Evolutionary conservation across 1,139 yeast species (phyloP).

Genomic region (Suhomyces yuchorum): DNA sequence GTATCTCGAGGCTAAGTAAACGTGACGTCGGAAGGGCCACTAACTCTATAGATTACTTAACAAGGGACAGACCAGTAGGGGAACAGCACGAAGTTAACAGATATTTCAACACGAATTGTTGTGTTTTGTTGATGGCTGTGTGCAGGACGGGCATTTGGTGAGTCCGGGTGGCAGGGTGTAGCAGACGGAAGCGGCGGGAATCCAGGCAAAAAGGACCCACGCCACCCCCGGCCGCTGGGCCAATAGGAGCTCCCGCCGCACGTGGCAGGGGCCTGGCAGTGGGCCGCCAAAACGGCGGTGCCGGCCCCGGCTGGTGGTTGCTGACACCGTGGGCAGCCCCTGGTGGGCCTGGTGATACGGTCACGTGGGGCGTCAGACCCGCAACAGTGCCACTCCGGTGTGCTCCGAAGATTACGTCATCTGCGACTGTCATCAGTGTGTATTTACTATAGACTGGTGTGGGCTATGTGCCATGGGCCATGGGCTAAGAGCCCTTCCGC

Average conservation of each 20-base stretch:
- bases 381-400: neutral
- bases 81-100: slow-evolving; percentile 6
- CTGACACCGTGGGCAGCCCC: neutral
- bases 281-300: too few relatives aligned
- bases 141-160: slow-evolving; percentile 8
- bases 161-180: neutral
- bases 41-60: slow-evolving; percentile 1
- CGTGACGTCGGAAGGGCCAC: neutral
- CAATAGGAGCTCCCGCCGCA: neutral
- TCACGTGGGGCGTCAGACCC: neutral
- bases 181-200: slow-evolving; percentile 5
- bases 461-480: neutral
- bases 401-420: slow-evolving; percentile 2
- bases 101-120: slow-evolving; percentile 11
- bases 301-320: neutral
- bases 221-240: neutral
- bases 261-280: neutral
- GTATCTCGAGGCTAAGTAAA: neutral
- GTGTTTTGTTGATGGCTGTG: slow-evolving; percentile 10
- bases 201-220: neutral
- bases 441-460: neutral
- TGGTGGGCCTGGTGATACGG: neutral
- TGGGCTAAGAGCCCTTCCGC: slow-evolving; percentile 18
- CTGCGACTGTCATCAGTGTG: neutral
- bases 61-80: neutral